phyloP scores from a whole-genome alignment of 2,329 filamentous ascomycete genomes.

The Cercospora beticola region DNA sequence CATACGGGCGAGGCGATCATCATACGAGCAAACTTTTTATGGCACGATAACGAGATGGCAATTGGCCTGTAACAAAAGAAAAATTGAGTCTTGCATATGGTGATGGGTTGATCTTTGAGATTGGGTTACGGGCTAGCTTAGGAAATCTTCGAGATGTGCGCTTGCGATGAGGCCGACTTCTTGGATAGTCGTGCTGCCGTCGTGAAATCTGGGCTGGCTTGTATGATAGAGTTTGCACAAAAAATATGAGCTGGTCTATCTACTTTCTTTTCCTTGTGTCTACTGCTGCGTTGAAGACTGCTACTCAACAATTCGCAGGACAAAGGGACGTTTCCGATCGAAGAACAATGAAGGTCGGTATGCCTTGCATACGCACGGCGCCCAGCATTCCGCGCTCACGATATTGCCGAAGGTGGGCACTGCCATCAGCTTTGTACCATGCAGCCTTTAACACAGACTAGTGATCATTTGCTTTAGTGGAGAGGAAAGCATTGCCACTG shows the following conservation, averaged over 20 bases:
- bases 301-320: neutral
- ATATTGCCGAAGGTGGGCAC: neutral
- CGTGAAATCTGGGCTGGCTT: slow-evolving; percentile 9
- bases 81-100: slow-evolving; percentile 17
- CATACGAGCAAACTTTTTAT: slow-evolving; percentile 19
- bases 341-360: neutral
- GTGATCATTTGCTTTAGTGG: no score
- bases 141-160: slow-evolving; percentile 7
- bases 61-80: slow-evolving; percentile 20
- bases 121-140: slow-evolving; percentile 9
- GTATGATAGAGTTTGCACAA: slow-evolving; percentile 17
- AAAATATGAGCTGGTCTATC: slow-evolving; percentile 14
- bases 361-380: neutral
- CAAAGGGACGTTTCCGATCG: neutral
- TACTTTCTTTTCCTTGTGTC: neutral
- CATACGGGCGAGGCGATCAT: slow-evolving; percentile 11
- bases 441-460: no score
- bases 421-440: neutral
- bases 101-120: neutral
- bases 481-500: neutral
- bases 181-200: slow-evolving; percentile 11
- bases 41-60: slow-evolving; percentile 21
- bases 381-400: neutral
- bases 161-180: slow-evolving; percentile 3
- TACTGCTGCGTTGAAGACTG: neutral